These are phyloP conservation scores for Pyrenophora tritici-repentis DNA, from an alignment of 2,329 filamentous ascomycete genomes.

Conservation along the genomic window DNA sequence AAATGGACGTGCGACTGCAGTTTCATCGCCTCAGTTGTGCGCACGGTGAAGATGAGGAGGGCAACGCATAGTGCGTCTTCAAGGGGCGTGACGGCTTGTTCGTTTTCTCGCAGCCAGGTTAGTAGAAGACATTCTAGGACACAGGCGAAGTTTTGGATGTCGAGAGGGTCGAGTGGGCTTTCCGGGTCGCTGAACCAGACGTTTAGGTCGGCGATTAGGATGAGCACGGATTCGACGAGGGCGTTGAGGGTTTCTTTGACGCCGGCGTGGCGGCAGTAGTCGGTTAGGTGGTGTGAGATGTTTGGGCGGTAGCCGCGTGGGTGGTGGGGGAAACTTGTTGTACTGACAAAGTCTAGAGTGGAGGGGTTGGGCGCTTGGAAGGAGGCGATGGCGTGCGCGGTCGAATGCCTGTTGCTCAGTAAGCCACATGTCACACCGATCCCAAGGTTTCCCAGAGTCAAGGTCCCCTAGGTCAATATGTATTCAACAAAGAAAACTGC, in stretches of 20 bases:
- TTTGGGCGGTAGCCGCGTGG: constrained; percentile 36
- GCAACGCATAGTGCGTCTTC: constrained; percentile 45
- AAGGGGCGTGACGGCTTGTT: constrained; percentile 32
- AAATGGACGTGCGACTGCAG: constrained; percentile 29
- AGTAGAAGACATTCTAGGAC: constrained; percentile 41
- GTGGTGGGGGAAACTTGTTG: constrained; percentile 34
- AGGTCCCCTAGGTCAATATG: constrained; percentile 19
- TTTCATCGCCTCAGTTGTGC: constrained; percentile 42
- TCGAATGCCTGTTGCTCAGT: constrained; percentile 49
- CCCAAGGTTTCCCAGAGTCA: too few relatives aligned
- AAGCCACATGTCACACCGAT: constrained; percentile 42
- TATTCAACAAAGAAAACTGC: neutral
- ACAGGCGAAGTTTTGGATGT: constrained; percentile 46
- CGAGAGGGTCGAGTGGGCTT: constrained; percentile 40
- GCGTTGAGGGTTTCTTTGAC: constrained; percentile 36
- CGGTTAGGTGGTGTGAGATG: constrained; percentile 37
- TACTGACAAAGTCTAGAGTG: constrained; percentile 36
- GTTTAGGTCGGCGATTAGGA: constrained; percentile 45
- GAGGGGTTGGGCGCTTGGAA: constrained; percentile 42
- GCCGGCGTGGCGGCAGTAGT: constrained; percentile 36
- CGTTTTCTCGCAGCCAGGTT: constrained; percentile 39
- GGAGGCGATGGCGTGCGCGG: constrained; percentile 44
- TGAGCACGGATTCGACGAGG: constrained; percentile 35
- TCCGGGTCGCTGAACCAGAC: constrained; percentile 39
- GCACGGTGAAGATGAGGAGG: constrained; percentile 45